Base-by-base conservation (phyloP, 768 basidiomycete species). In the Lyophyllum semitale region DNA sequence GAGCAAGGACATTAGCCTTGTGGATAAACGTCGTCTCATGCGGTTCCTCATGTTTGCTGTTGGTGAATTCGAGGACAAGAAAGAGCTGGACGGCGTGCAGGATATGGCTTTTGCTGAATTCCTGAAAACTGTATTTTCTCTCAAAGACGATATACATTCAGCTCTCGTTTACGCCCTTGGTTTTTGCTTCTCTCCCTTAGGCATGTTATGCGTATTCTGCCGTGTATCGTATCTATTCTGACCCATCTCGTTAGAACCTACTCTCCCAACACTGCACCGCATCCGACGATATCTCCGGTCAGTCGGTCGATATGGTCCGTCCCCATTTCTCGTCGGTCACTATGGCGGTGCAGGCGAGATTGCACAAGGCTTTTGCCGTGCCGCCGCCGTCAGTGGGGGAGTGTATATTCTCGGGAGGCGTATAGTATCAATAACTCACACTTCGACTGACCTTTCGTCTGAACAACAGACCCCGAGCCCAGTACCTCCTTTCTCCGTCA, bases 321-420 rank as follows among this genome's bases (percentile, higher is more conserved):
- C 80, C 71, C 85, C 95, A 1, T 98, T 94, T 73, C 82, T 98
- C 15, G 78, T 98, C n/a, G 93, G 93, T 0, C 93, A 97, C 61
- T 98, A 97, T 67, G 96, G 96, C 17, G 92, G 94, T 18, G 78
- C 88, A 0, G 96, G 96, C 4, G 96, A 98, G 65, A 85, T 98
- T 11, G 82, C 90, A 0, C 96, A 98, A 70, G 95, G 95, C 2
- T 98, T 91, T 63, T 88, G 84, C 66, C 91, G 95, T 15, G 84
- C 89, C 20, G 79, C 93, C 13, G 96, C 96, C 2, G 95, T 98
- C 29, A 77, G 76, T 45, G 88, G 90, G 17, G 83, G 76, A 0
- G 84, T 86, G 11, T 93, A 92, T 64, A 85, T 93, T 55, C 78
- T 93, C 3, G 87, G 86, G 23, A 77, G 82, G 42, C 66, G 69